A percentile compares a stretch with the other conserved stretches of the same genome.
These are phyloP conservation scores for Leishmania arabica DNA, from an alignment of 208 protist genomes.

Conservation along the genomic window DNA sequence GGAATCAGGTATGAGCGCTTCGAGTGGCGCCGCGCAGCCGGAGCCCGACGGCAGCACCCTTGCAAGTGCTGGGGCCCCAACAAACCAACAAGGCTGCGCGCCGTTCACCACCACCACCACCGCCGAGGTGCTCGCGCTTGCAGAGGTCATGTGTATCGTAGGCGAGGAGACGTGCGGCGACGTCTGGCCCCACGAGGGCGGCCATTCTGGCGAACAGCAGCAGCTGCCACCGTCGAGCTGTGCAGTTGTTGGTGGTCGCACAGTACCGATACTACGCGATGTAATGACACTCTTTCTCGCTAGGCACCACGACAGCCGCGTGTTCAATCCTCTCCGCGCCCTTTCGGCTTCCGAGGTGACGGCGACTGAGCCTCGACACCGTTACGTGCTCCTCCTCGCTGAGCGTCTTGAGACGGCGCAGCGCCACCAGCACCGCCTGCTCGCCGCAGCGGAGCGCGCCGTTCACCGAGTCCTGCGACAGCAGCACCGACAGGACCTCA, in stretches of 20 bases:
- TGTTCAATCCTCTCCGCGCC: neutral
- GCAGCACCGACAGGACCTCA: slow-evolving; percentile 9
- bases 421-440: slow-evolving; percentile 23
- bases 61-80: neutral
- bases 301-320: neutral
- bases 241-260: neutral
- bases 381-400: neutral
- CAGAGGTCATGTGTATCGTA: neutral
- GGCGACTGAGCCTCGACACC: neutral
- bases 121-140: slow-evolving; percentile 5
- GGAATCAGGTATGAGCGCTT: neutral
- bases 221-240: neutral
- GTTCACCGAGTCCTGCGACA: slow-evolving; percentile 21
- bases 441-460: slow-evolving; percentile 24
- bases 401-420: slow-evolving; percentile 11
- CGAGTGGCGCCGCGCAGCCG: neutral
- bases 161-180: neutral
- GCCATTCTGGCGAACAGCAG: neutral
- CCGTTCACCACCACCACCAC: neutral
- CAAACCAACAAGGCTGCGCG: neutral
- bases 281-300: neutral
- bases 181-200: neutral
- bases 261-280: neutral
- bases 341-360: neutral
- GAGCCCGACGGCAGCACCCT: neutral